Percentiles rank a stretch among this genome's conserved stretches.
Evolutionary conservation across 2,329 filamentous ascomycete species (phyloP).

Genomic region (Onygena corvina): DNA sequence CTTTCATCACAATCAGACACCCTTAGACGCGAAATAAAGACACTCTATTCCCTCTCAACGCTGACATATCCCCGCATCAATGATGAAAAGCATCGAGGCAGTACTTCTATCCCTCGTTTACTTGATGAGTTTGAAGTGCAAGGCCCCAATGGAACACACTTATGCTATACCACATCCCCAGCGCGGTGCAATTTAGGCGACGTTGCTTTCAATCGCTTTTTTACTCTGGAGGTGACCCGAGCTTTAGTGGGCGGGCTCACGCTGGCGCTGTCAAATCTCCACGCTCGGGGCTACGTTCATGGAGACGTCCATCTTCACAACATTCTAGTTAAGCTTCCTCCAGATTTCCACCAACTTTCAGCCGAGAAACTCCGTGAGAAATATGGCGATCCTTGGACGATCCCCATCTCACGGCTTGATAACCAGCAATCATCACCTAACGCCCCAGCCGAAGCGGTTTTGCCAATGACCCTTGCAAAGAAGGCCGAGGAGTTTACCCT

Average conservation of each 20-base stretch:
- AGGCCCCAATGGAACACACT: constrained; percentile 17
- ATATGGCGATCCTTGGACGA: constrained; percentile 19
- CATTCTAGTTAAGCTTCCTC: constrained; percentile 14
- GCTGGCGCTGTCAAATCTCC: constrained; percentile 17
- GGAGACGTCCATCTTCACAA: constrained; percentile 22
- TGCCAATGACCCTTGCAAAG: constrained; percentile 18
- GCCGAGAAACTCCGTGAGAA: constrained; percentile 19
- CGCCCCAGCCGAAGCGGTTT: constrained; percentile 16
- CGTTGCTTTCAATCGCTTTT: constrained; percentile 15
- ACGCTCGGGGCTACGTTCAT: constrained; percentile 19
- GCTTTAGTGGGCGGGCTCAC: constrained; percentile 15
- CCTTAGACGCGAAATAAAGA: constrained; percentile 15
- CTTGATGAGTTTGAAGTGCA: constrained; percentile 17
- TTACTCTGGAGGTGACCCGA: constrained; percentile 14
- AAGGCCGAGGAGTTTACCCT: constrained; percentile 19
- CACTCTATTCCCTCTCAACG: constrained; percentile 18
- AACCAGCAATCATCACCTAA: constrained; percentile 17
- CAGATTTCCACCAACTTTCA: constrained; percentile 16
- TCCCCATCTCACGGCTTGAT: constrained; percentile 15
- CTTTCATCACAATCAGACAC: constrained; percentile 17
- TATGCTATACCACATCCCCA: constrained; percentile 16
- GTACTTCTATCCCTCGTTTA: constrained; percentile 8
- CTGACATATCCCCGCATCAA: neutral
- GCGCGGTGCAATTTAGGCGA: constrained; percentile 18
- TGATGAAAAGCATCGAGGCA: neutral